Conservation (phyloP, 148 eudicot genomes). For the Pouteria glomerata region DNA sequence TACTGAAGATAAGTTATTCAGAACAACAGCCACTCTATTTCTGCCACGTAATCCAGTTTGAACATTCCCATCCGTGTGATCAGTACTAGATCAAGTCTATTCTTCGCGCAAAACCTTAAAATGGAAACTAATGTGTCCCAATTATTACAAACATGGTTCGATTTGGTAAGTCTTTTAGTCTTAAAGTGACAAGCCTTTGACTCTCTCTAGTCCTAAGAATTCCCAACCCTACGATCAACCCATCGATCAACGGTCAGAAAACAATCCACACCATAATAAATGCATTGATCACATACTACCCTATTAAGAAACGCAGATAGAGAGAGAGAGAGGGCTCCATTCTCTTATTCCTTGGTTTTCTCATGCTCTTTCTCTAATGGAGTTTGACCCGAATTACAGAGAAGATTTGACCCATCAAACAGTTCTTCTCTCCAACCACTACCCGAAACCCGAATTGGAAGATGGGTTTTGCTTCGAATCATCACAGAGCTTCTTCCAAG, state of each 20-base stretch:
- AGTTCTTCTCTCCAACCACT: constrained; percentile 18
- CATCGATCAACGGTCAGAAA: constrained; percentile 16
- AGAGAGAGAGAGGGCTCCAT: not conserved
- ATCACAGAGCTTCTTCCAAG: constrained; percentile 30
- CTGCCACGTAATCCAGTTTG: not conserved
- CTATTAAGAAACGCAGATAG: constrained; percentile 12
- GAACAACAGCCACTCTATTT: not conserved
- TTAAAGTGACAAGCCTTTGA: not conserved
- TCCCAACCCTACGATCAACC: constrained; percentile 21
- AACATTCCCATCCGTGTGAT: not conserved
- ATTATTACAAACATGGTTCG: not conserved
- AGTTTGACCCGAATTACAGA: constrained; percentile 30
- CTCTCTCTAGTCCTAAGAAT: not conserved
- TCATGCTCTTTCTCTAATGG: constrained; percentile 26
- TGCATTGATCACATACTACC: constrained; percentile 3
- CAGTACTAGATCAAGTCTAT: not conserved
- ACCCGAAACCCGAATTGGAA: constrained; percentile 14
- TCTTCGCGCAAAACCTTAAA: not conserved
- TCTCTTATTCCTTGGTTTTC: constrained; percentile 12
- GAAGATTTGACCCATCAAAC: constrained; percentile 24
- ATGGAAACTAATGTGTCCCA: not conserved
- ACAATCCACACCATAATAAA: constrained; percentile 9
- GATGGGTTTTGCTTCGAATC: constrained; percentile 29
- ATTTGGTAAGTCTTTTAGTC: constrained; percentile 8
- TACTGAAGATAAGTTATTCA: not conserved